Conservation (phyloP, 2,329 filamentous ascomycete genomes). For the Fusarium papillatum region DNA sequence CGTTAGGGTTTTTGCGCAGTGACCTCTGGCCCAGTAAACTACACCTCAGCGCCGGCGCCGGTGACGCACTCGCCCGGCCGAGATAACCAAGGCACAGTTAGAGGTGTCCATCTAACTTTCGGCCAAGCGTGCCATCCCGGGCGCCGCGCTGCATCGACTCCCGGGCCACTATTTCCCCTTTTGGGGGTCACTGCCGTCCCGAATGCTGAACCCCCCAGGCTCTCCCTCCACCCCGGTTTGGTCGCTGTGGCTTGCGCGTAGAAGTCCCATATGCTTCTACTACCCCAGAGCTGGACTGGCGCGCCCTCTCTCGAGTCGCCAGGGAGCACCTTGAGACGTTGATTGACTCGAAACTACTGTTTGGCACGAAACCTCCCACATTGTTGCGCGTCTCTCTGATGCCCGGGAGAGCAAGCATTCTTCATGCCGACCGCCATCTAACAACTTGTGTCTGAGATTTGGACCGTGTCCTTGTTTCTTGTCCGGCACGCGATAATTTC, state of each 20-base stretch:
- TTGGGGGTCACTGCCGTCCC: conserved; percentile 41
- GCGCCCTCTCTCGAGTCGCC: conserved; percentile 28
- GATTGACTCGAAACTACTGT: conserved; percentile 39
- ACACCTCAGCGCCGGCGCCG: conserved; percentile 32
- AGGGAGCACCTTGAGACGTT: conserved; percentile 43
- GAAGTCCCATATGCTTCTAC: conserved; percentile 34
- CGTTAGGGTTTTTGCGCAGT: conserved; percentile 23
- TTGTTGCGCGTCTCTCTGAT: conserved; percentile 50
- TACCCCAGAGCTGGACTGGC: conserved; percentile 33
- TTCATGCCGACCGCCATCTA: conserved; percentile 6
- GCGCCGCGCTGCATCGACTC: conserved; percentile 38
- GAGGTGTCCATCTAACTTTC: conserved; percentile 32
- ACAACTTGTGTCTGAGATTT: conserved; percentile 14
- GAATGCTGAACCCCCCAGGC: conserved; percentile 28
- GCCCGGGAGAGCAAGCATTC: conserved; percentile 47
- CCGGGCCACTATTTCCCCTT: conserved; percentile 43
- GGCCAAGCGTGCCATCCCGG: conserved; percentile 39
- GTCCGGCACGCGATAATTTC: conserved; percentile 17
- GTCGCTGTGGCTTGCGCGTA: conserved; percentile 34
- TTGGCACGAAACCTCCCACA: conserved; percentile 13
- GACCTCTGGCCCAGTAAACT: conserved; percentile 14
- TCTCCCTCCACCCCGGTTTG: conserved; percentile 38
- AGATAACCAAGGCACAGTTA: conserved; percentile 24
- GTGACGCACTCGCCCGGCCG: conserved; percentile 32
- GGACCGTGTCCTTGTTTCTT: conserved; percentile 9